Evolutionary conservation across 805 yeast genomes (phyloP).

Genomic region (Starmera pachycereana): DNA sequence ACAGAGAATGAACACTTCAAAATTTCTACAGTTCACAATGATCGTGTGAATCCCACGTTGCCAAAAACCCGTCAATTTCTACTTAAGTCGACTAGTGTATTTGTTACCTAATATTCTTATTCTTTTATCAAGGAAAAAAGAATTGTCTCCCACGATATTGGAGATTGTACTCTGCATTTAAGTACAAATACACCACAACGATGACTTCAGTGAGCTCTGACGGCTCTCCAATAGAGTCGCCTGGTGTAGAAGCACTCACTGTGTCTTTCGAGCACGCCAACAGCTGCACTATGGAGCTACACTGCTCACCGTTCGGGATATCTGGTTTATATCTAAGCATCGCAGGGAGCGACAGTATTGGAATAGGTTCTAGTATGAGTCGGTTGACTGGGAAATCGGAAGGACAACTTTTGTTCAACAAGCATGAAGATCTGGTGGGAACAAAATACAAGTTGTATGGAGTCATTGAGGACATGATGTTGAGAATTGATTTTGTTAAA

Average conservation of each 20-base stretch:
- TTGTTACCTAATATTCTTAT: too few species aligned
- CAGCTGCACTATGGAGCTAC: slow-evolving; percentile 42
- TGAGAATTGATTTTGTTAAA: slow-evolving; percentile 42
- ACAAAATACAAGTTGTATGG: slow-evolving; percentile 41
- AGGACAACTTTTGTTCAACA: slow-evolving; percentile 39
- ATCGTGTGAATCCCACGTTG: too few species aligned
- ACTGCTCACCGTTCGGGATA: slow-evolving; percentile 47
- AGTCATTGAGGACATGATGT: slow-evolving; percentile 33
- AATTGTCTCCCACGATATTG: too few species aligned
- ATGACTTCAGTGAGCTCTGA: too few species aligned
- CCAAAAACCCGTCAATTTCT: too few species aligned
- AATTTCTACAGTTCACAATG: too few species aligned
- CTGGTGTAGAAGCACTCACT: neutral
- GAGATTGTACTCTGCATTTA: too few species aligned
- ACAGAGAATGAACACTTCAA: too few species aligned
- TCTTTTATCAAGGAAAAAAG: too few species aligned
- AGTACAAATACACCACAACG: too few species aligned
- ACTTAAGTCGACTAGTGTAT: too few species aligned
- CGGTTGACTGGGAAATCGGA: slow-evolving; percentile 40
- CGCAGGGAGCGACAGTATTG: slow-evolving; percentile 37
- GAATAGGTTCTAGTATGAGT: slow-evolving; percentile 49
- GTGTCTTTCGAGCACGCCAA: slow-evolving; percentile 32
- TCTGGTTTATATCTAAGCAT: slow-evolving; percentile 40
- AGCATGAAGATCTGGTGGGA: slow-evolving; percentile 33
- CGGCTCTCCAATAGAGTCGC: too few species aligned